Evolutionary conservation across 805 yeast genomes (phyloP).

Genomic region (Ogataea paraovalis): DNA sequence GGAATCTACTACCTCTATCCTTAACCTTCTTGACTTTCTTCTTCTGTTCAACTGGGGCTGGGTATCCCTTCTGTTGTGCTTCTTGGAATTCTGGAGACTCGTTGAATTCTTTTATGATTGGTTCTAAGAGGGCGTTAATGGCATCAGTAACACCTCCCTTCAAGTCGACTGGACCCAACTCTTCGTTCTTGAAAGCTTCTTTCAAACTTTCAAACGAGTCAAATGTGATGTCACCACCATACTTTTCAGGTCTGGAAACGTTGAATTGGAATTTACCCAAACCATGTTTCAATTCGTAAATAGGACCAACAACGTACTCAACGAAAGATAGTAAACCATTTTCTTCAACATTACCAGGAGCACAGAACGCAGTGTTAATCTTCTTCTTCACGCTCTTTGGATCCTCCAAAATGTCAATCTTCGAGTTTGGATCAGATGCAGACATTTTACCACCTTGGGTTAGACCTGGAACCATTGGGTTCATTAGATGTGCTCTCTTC

Average conservation of each 20-base stretch:
- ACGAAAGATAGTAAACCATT: constrained; percentile 88
- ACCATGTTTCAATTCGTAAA: constrained; percentile 68
- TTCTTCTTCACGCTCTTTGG: constrained; percentile 87
- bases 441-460: constrained; percentile 98
- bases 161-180: constrained; percentile 88
- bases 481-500: constrained; percentile 98
- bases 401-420: constrained; percentile 87
- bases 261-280: constrained; percentile 58
- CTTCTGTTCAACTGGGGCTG: constrained; percentile 55
- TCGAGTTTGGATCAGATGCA: constrained; percentile 97
- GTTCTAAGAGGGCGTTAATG: constrained; percentile 75
- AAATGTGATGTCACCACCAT: constrained; percentile 89
- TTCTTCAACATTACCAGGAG: constrained; percentile 88
- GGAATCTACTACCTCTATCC: constrained; percentile 87
- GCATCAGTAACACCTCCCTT: constrained; percentile 88
- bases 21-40: constrained; percentile 73
- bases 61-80: constrained; percentile 78
- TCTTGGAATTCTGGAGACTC: constrained; percentile 68
- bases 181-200: constrained; percentile 65
- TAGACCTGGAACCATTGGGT: constrained; percentile 97
- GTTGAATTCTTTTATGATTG: constrained; percentile 70
- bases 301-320: constrained; percentile 80
- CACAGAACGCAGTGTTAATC: constrained; percentile 88
- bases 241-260: constrained; percentile 91
- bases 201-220: constrained; percentile 62